A percentile compares a stretch with the other conserved stretches of the same genome.
These are phyloP conservation scores for Metschnikowia vanudenii DNA, from an alignment of 805 yeast genomes.

Conservation along the genomic window DNA sequence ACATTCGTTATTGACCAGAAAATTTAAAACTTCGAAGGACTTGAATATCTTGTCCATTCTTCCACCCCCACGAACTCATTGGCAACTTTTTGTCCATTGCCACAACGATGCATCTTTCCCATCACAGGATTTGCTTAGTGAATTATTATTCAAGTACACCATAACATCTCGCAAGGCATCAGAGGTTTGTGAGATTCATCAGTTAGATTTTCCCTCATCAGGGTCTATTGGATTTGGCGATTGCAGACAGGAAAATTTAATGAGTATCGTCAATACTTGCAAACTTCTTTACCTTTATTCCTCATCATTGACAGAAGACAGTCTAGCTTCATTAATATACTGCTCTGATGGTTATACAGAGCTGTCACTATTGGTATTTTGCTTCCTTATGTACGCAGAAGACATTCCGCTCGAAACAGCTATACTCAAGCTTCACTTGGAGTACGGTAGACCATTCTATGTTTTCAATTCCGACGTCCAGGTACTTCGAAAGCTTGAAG, in stretches of 20 bases:
- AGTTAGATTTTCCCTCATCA: constrained; percentile 74
- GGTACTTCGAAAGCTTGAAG: constrained; percentile 63
- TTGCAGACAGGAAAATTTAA: constrained; percentile 57
- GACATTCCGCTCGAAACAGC: constrained; percentile 64
- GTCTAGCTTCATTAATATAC: constrained; percentile 54
- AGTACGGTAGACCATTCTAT: constrained; percentile 76
- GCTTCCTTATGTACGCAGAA: constrained; percentile 69
- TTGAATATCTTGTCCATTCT: constrained; percentile 18
- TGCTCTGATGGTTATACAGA: constrained; percentile 94
- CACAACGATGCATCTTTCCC: constrained; percentile 61
- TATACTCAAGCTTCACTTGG: constrained; percentile 57
- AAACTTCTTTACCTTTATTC: constrained; percentile 54
- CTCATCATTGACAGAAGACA: constrained; percentile 29
- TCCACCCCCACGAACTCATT: constrained; percentile 50
- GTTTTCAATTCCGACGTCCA: constrained; percentile 74
- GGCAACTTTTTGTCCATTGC: constrained; percentile 58
- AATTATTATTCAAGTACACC: constrained; percentile 33
- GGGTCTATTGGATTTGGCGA: constrained; percentile 81
- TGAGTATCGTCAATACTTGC: constrained; percentile 65
- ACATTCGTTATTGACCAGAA: constrained; percentile 12
- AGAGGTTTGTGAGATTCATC: constrained; percentile 23
- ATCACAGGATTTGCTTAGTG: constrained; percentile 34
- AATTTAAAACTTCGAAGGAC: constrained; percentile 5
- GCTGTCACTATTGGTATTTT: constrained; percentile 69
- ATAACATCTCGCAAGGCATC: constrained; percentile 25